Evolutionary conservation across 2,329 filamentous ascomycete species (phyloP).

Genomic region (Aaosphaeria arxii): DNA sequence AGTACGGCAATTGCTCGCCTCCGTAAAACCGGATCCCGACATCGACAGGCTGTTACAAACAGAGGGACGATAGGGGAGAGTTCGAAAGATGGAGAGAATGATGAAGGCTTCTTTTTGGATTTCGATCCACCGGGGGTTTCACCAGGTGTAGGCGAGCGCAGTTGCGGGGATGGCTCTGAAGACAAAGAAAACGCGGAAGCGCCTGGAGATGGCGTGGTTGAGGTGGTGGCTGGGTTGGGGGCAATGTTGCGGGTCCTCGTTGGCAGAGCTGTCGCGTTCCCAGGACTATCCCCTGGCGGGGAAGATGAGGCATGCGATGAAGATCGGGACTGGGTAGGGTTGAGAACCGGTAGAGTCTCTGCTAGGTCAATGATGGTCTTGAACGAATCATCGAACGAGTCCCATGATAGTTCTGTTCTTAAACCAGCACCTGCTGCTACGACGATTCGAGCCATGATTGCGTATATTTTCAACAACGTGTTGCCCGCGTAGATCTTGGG

Average conservation of each 20-base stretch:
- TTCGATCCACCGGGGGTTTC: background rate
- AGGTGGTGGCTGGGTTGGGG: slow-evolving; percentile 10
- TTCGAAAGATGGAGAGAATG: slow-evolving; percentile 27
- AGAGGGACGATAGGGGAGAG: slow-evolving; percentile 24
- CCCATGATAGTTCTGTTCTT: slow-evolving; percentile 20
- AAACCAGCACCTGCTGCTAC: slow-evolving; percentile 12
- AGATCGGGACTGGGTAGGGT: slow-evolving; percentile 5
- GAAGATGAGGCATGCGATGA: slow-evolving; percentile 8
- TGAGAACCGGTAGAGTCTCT: slow-evolving; percentile 19
- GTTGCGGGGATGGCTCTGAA: slow-evolving; percentile 4
- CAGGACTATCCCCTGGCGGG: slow-evolving; percentile 7
- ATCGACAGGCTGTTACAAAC: slow-evolving; percentile 22
- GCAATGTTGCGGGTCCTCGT: slow-evolving; percentile 13
- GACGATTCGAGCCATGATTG: slow-evolving; percentile 17
- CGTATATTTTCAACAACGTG: slow-evolving; percentile 21
- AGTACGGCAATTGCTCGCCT: slow-evolving; percentile 22
- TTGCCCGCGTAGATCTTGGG: slow-evolving; percentile 23
- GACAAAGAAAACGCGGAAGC: slow-evolving; percentile 9
- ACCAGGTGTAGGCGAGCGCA: background rate
- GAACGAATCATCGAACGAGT: slow-evolving; percentile 18
- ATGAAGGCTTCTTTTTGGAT: slow-evolving; percentile 8
- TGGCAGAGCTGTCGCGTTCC: slow-evolving; percentile 3
- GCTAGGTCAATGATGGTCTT: slow-evolving; percentile 23
- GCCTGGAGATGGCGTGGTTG: slow-evolving; percentile 8
- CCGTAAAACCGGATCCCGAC: slow-evolving; percentile 23